Base-by-base conservation (phyloP, 768 basidiomycete genomes). In the Kwoniella shandongensis region DNA sequence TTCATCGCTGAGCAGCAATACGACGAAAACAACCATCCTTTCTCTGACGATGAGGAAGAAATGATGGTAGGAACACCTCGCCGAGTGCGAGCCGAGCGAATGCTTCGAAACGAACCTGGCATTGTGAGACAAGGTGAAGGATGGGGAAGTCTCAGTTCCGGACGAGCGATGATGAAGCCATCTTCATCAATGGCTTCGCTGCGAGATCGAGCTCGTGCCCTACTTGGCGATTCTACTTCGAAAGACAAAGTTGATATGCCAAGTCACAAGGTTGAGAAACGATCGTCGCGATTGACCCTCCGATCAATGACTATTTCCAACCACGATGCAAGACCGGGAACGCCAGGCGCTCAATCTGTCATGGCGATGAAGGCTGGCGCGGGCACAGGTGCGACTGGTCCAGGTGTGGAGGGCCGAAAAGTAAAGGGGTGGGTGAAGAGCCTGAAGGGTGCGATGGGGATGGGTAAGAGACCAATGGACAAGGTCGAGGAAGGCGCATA, bases 41-140 rank as follows among this genome's bases (percentile, higher is more conserved):
- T 44, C 11, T 40, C 61, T 10, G 56, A 54, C 2, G 36, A 41
- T 22, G 49, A 44, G 13, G 63, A 59, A 27, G 63, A 55, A 27
- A 46, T 57, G 30, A 40, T 53, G 18, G 61, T 61, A 11, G 20
- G 27, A 4, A 57, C 68, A 13, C 60, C 62, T 38, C 26, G 59
- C 23, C 32, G 60, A 54, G 59, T 30, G 18, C 51, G 65, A 11
- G 70, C 66, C 50, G 71, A 73, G 44, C 36, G 47, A 12, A 51
- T 69, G 22, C 52, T 73, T 7, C 56, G 63, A 18, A 61, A 57
- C 12, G 63, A 66, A n/a, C 67, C 70, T 17, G 71, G 71, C 4
- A 63, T 73, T 0, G 57, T 65, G 2, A 41, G 68, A 17, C 56
- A 67, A 40, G 71, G 71, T 8, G 64, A 70, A 20, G 71, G 71